These are phyloP conservation scores for Aspergillus egyptiacus DNA, from an alignment of 495 filamentous ascomycete species.

Conservation along the genomic window DNA sequence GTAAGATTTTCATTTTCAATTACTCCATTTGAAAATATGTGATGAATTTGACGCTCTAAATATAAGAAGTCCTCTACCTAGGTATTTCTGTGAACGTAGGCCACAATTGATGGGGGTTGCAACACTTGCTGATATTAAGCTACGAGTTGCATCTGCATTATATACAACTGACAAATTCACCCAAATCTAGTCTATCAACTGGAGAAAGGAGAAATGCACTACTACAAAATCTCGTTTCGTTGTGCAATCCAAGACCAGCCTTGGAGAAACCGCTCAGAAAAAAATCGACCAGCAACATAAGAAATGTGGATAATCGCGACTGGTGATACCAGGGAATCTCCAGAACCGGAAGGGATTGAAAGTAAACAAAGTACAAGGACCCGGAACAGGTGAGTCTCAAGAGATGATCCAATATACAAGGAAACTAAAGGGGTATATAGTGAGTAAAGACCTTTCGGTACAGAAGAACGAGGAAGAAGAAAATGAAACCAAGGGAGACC, in stretches of 20 bases:
- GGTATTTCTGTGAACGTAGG: too few relatives aligned
- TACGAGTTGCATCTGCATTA: background rate
- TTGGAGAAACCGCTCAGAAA: background rate
- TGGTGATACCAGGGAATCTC: constrained; percentile 8
- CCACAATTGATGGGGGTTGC: too few relatives aligned
- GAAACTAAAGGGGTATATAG: constrained; percentile 13
- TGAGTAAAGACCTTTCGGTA: background rate
- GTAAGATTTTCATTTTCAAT: too few relatives aligned
- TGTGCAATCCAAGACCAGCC: constrained; percentile 13
- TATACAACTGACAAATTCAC: background rate
- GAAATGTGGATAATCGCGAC: background rate
- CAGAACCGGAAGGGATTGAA: background rate
- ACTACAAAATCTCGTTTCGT: constrained; percentile 7
- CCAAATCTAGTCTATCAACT: constrained; percentile 2
- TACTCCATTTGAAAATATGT: too few relatives aligned
- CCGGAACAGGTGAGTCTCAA: background rate
- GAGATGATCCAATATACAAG: constrained; percentile 14
- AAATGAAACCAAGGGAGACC: constrained; percentile 6
- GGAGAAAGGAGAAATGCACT: constrained; percentile 4
- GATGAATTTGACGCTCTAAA: too few relatives aligned
- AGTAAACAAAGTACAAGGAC: background rate
- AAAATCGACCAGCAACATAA: background rate
- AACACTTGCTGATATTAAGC: too few relatives aligned
- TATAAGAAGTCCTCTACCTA: too few relatives aligned
- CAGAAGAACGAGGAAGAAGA: background rate